Percentiles rank a stretch among this genome's conserved stretches.
Evolutionary conservation across 495 filamentous ascomycete species (phyloP).

Genomic region (Aspergillus asperescens): DNA sequence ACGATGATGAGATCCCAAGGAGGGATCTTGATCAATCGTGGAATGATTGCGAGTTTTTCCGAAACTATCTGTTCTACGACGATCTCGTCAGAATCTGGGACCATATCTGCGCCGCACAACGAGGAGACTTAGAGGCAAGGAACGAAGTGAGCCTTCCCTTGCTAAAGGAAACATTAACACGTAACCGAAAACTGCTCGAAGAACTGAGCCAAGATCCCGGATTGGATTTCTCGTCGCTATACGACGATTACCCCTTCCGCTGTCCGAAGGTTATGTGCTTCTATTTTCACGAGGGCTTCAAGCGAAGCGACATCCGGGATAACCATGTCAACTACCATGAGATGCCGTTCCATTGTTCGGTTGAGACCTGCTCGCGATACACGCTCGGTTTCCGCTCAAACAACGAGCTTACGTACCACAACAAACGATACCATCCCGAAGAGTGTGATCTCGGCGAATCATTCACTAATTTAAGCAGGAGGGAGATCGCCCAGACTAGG

Average conservation of each 20-base stretch:
- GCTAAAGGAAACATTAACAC: background rate
- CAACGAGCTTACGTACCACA: background rate
- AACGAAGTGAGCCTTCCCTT: conserved; percentile 1
- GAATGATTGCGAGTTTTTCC: conserved; percentile 4
- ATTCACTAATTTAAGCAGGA: background rate
- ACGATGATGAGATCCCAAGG: background rate
- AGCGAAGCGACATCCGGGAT: background rate
- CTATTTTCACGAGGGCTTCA: conserved; percentile 10
- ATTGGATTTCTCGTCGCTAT: background rate
- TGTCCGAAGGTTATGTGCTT: conserved; percentile 7
- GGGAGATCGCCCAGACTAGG: background rate
- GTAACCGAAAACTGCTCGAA: conserved; percentile 6
- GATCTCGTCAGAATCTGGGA: conserved; percentile 8
- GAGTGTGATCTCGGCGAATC: background rate
- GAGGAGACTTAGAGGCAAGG: background rate
- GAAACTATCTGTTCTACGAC: conserved; percentile 1
- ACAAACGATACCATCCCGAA: conserved; percentile 3
- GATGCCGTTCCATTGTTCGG: background rate
- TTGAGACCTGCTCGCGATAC: background rate
- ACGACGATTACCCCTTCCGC: conserved; percentile 4
- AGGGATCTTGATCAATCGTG: background rate
- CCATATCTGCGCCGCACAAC: conserved; percentile 3
- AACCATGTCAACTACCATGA: conserved; percentile 3
- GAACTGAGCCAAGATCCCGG: background rate
- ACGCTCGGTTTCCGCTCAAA: background rate